phyloP scores from a whole-genome alignment of 768 basidiomycete genomes.

The Kondoa subrosea region DNA sequence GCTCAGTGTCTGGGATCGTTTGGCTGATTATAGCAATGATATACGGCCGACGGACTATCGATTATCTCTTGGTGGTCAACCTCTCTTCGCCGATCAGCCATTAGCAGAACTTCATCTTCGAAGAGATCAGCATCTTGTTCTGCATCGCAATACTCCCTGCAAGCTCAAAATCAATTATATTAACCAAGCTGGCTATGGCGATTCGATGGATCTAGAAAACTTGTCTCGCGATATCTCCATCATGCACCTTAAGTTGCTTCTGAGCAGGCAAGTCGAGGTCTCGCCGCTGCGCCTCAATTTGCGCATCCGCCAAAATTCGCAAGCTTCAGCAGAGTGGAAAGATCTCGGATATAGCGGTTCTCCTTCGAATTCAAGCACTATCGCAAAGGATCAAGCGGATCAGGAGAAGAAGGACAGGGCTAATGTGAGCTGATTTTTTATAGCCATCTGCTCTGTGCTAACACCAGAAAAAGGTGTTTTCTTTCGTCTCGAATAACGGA shows the following conservation, averaged over 20 bases:
- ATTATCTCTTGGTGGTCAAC: not conserved
- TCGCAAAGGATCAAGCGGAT: not conserved
- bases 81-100: not conserved
- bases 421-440: not conserved
- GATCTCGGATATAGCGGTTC: not conserved
- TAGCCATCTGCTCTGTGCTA: not conserved
- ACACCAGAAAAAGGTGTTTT: not conserved
- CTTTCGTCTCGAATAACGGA: not conserved
- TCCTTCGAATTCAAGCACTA: not conserved
- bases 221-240: not conserved
- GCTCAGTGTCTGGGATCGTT: not conserved
- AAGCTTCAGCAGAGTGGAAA: not conserved
- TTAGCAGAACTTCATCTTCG: not conserved
- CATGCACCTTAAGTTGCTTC: not conserved
- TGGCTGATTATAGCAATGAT: not conserved
- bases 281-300: not conserved
- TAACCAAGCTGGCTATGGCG: not conserved
- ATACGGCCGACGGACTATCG: not conserved
- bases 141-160: not conserved
- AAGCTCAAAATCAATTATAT: not conserved
- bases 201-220: not conserved
- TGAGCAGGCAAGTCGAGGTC: not conserved
- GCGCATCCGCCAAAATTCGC: not conserved
- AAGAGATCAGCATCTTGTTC: not conserved
- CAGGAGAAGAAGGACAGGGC: not conserved